These are phyloP conservation scores for Silene vulgaris DNA, from an alignment of 179 eudicot genomes.

Conservation along the genomic window DNA sequence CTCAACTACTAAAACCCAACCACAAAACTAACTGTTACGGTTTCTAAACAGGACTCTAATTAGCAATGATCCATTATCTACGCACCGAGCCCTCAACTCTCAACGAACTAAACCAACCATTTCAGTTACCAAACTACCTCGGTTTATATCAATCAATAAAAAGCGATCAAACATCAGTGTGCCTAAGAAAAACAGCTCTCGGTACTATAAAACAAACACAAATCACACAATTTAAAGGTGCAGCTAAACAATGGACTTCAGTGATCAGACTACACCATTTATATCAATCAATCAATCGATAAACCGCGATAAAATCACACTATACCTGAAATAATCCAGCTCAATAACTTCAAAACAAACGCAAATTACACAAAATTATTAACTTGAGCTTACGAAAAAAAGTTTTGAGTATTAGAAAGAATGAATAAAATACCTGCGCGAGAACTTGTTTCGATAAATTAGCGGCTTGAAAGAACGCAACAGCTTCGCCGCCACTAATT, in stretches of 20 bases:
- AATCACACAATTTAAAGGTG: background rate
- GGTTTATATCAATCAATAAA: background rate
- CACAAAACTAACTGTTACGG: background rate
- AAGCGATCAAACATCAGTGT: background rate
- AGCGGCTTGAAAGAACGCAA: constrained; percentile 73
- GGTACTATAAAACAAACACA: background rate
- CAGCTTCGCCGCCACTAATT: constrained; percentile 84
- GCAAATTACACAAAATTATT: background rate
- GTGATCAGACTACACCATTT: background rate
- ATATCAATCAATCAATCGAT: background rate
- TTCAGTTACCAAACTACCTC: background rate
- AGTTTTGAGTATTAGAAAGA: background rate
- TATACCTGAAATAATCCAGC: background rate
- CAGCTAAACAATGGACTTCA: background rate
- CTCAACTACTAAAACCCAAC: background rate
- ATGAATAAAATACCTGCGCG: constrained; percentile 33
- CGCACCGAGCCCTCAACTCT: background rate
- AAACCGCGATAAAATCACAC: background rate
- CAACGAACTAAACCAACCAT: background rate
- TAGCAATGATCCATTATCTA: background rate
- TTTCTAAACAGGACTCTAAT: no score
- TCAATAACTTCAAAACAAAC: background rate
- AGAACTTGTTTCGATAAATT: constrained; percentile 75
- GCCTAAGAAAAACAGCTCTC: background rate
- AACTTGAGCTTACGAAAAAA: background rate